phyloP scores from a whole-genome alignment of 306 rosid species.

The Potentilla sterilis region DNA sequence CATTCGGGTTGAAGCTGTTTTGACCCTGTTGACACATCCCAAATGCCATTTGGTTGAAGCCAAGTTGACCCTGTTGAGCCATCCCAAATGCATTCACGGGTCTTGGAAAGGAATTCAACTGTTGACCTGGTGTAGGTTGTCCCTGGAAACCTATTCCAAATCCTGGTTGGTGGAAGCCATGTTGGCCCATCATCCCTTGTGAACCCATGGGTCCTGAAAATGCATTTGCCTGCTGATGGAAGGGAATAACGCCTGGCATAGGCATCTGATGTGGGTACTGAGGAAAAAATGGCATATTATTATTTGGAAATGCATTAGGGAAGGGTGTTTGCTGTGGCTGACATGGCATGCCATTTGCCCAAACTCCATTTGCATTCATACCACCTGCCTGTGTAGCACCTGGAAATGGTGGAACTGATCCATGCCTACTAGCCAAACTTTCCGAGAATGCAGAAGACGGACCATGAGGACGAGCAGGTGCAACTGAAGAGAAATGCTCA shows the following conservation, averaged over 20 bases:
- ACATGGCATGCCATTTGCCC: constrained; percentile 49
- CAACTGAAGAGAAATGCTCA: constrained; percentile 27
- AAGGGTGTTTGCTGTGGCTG: constrained; percentile 45
- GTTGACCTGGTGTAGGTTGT: constrained; percentile 25
- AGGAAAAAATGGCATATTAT: constrained; percentile 46
- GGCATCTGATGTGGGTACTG: constrained; percentile 53
- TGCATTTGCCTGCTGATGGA: constrained; percentile 49
- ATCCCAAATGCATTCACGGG: constrained; percentile 4
- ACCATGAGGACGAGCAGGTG: constrained; percentile 30
- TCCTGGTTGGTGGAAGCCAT: constrained; percentile 37
- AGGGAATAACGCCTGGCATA: constrained; percentile 36
- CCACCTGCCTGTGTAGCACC: constrained; percentile 27
- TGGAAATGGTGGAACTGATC: constrained; percentile 43
- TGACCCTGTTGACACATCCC: constrained; percentile 6
- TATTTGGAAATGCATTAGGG: constrained; percentile 49
- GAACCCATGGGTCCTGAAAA: constrained; percentile 41
- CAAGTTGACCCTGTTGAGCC: constrained; percentile 11
- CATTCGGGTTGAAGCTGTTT: neutral
- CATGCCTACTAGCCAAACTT: constrained; percentile 30
- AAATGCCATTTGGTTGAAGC: neutral
- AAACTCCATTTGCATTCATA: constrained; percentile 44
- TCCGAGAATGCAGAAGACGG: constrained; percentile 41
- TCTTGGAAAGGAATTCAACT: constrained; percentile 8
- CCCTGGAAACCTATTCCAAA: constrained; percentile 47
- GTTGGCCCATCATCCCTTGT: constrained; percentile 51